Conservation (phyloP, 2,329 filamentous ascomycete species). For the Fusarium praegraminearum region DNA sequence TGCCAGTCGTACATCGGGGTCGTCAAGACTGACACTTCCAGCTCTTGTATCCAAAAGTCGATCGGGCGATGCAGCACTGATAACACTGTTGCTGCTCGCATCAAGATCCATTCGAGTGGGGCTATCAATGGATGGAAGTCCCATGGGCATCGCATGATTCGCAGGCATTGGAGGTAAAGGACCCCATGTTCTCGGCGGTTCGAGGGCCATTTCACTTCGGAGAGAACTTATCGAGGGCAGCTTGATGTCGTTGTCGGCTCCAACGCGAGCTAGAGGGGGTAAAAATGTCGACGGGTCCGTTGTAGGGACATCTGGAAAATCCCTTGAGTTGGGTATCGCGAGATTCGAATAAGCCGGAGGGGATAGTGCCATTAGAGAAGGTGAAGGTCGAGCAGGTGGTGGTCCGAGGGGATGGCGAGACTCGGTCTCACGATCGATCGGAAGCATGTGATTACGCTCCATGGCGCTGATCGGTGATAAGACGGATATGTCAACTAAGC, state of each 20-base stretch:
- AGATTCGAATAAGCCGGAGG: slow-evolving; percentile 45
- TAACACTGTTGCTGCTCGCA: slow-evolving; percentile 55
- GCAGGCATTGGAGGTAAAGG: slow-evolving; percentile 62
- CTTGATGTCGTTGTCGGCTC: slow-evolving; percentile 48
- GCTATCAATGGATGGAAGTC: slow-evolving; percentile 56
- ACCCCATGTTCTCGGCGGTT: slow-evolving; percentile 56
- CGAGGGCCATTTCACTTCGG: slow-evolving; percentile 48
- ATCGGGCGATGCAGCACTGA: slow-evolving; percentile 61
- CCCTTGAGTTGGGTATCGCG: slow-evolving; percentile 42
- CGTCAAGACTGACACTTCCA: slow-evolving; percentile 69
- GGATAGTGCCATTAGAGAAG: slow-evolving; percentile 42
- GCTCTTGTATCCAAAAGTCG: slow-evolving; percentile 59
- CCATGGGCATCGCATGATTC: slow-evolving; percentile 50
- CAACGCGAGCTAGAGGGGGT: slow-evolving; percentile 36
- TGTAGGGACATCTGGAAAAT: slow-evolving; percentile 48
- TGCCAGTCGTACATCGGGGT: slow-evolving; percentile 75
- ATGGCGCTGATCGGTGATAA: slow-evolving; percentile 50
- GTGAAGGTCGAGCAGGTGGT: slow-evolving; percentile 45
- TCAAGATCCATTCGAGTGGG: slow-evolving; percentile 64
- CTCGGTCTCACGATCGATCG: slow-evolving; percentile 43
- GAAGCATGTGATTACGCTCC: slow-evolving; percentile 63
- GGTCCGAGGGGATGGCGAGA: slow-evolving; percentile 47
- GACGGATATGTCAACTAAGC: slow-evolving; percentile 47
- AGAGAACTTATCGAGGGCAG: slow-evolving; percentile 55
- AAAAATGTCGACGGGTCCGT: slow-evolving; percentile 43